Base-by-base conservation (phyloP, 2,329 filamentous ascomycete genomes). In the Fusarium graminum region DNA sequence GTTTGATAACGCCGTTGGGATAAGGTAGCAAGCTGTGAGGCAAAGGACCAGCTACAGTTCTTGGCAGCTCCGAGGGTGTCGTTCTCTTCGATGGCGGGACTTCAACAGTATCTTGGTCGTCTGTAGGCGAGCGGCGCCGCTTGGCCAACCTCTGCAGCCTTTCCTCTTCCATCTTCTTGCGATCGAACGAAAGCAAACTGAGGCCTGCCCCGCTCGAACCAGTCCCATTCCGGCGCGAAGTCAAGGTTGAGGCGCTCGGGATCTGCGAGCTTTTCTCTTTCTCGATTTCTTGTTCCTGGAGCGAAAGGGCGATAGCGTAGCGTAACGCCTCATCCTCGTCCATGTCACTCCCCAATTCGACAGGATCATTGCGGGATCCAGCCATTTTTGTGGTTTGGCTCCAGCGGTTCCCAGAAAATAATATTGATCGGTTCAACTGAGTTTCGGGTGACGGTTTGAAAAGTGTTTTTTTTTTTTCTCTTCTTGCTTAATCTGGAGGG, bases 81-180 rank as follows among this genome's bases (percentile, higher is more conserved):
- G 60, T 63, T 52, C 57, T 62, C 68, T 74, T 76, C 38, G 75
- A 59, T 13, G 73, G 71, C 26, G 74, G 74, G 32, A 72, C 61
- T 39, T 77, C 74, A 16, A 71, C 61, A 32, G 70, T 63, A 59
- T 75, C 72, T 47, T 73, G 69, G 19, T 73, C 72, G 32, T 74
- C 72, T 26, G 61, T 45, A 34, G 66, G 46, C 28, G 67, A 56
- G 42, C 75, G 71, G 45, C 65, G 73, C 34, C 75, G 85, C 76
- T 94, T 92, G 41, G 83, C 83, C 38, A 88, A 76, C 68, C 94
- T 86, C 22, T 87, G 89, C 14, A 97, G 83, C 39, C 94, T 88
- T 74, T 96, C 93, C 71, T 89, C 83, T 76, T 97, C 94, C 92
- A 97, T 95, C 51, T 88, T 86, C 77, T 89, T 92, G 34, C 94